A percentile compares a stretch with the other conserved stretches of the same genome.
phyloP scores from a whole-genome alignment of 306 rosid genomes.

The Leucaena leucocephala region DNA sequence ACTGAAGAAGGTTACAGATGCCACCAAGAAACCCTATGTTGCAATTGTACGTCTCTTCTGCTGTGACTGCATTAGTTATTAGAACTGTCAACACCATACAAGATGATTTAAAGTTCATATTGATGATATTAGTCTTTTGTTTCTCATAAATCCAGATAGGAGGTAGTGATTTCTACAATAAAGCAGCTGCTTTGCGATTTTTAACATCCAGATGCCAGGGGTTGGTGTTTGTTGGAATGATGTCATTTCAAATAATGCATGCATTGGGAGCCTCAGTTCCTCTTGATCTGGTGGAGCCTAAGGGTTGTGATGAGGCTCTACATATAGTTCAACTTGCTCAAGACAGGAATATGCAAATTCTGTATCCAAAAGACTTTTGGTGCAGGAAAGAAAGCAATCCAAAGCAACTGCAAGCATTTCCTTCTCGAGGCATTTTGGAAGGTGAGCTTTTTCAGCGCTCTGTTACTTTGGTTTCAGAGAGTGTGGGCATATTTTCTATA shows the following conservation, averaged over 20 bases:
- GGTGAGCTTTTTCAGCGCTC: slow-evolving; percentile 52
- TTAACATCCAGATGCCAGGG: slow-evolving; percentile 75
- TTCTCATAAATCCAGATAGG: slow-evolving; percentile 69
- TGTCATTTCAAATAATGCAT: slow-evolving; percentile 88
- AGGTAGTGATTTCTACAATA: slow-evolving; percentile 67
- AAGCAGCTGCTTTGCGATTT: slow-evolving; percentile 72
- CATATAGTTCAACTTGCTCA: slow-evolving; percentile 57
- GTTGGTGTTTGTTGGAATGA: slow-evolving; percentile 84
- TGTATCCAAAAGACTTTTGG: slow-evolving; percentile 85
- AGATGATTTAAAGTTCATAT: slow-evolving; percentile 13
- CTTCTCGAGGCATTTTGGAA: slow-evolving; percentile 59
- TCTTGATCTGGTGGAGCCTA: slow-evolving; percentile 51
- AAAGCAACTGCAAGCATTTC: slow-evolving; percentile 56
- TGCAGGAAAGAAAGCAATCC: slow-evolving; percentile 58
- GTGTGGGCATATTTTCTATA: neutral
- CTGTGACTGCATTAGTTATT: slow-evolving; percentile 28
- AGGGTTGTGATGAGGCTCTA: slow-evolving; percentile 55
- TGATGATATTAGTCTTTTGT: slow-evolving; percentile 19
- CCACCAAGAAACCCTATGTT: slow-evolving; percentile 65
- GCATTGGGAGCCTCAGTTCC: slow-evolving; percentile 72
- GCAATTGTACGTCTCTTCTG: slow-evolving; percentile 69
- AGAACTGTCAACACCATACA: slow-evolving; percentile 25
- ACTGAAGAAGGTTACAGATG: slow-evolving; percentile 53
- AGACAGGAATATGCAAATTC: slow-evolving; percentile 54
- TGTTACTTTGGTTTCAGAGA: neutral